Base-by-base conservation (phyloP, 257 asterid genomes). In the Linaria vulgaris region DNA sequence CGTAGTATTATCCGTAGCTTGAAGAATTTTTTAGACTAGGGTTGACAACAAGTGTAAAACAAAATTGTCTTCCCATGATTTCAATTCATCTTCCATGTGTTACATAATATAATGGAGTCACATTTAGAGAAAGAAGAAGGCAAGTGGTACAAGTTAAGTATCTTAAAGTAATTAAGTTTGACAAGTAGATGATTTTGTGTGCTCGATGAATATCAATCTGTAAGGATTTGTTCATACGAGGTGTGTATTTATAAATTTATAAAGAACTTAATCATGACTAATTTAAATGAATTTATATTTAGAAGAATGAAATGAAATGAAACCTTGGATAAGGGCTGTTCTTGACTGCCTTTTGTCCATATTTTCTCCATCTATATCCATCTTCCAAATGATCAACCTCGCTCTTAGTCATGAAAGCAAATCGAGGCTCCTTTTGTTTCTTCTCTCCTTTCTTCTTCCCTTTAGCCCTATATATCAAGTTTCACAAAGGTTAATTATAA, bases 341-440 rank as follows among this genome's bases (percentile, higher is more conserved):
- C 69, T 85, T 85, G 27, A 85, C 94, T 2, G 87, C 87, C 23
- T 85, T 85, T 31, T 85, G 94, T 2, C 94, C 94, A 45, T 85
- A 85, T 59, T 85, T 85, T 78, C 94, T 76, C 94, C 94, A 85
- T 72, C 89, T 72, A 27, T 82, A 85, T 9, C 94, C 94, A 69
- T 85, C 94, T 80, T 85, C 94, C 23, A 85, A 79, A 63, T 80
- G 83, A 72, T 85, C 94, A 12, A 85, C 81, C 63, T 82, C 94
- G 34, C 89, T 82, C 72, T 82, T 80, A 0, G 94, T 85, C 85
- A 80, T 74, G 79, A 85, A 85, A 27, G 89, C 87, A 38, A 76
- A 80, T 61, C 87, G 57, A 4, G 83, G 75, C 50, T 78, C 76
- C 64, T 71, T 72, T 75, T 68, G 76, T 72, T 79, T 84, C 71